These are phyloP conservation scores for Mucor mucedo DNA, from an alignment of 371 early-diverging fungal genomes.

Conservation along the genomic window DNA sequence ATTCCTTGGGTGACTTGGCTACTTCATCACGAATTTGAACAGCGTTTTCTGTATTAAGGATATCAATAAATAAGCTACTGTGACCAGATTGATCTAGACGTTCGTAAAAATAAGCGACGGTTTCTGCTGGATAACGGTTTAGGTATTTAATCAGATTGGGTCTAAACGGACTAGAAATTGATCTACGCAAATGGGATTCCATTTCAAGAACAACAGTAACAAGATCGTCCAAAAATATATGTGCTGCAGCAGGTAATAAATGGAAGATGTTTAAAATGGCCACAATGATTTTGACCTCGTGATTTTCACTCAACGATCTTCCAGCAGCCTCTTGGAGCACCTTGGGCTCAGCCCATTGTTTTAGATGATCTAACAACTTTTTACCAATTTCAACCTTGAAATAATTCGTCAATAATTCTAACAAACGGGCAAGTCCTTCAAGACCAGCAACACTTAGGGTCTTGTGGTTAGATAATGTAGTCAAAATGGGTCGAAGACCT, in stretches of 20 bases:
- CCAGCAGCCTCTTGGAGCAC: conserved; percentile 82
- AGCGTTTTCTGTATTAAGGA: conserved; percentile 70
- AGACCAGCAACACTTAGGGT: conserved; percentile 90
- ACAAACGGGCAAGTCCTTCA: conserved; percentile 91
- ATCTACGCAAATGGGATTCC: conserved; percentile 82
- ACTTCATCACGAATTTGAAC: conserved; percentile 74
- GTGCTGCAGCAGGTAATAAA: conserved; percentile 90
- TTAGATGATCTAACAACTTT: conserved; percentile 94
- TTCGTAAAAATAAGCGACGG: conserved; percentile 86
- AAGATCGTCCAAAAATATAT: conserved; percentile 89
- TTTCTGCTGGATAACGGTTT: conserved; percentile 84
- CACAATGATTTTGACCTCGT: conserved; percentile 92
- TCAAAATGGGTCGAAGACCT: conserved; percentile 93
- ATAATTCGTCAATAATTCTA: conserved; percentile 94
- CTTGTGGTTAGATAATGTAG: conserved; percentile 93
- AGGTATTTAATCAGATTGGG: conserved; percentile 88
- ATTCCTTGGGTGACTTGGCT: conserved; percentile 57
- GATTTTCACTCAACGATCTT: conserved; percentile 81
- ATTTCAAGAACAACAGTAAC: conserved; percentile 84
- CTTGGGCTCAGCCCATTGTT: conserved; percentile 89
- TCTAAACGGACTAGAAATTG: conserved; percentile 92
- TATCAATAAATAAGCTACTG: conserved; percentile 73
- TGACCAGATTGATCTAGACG: conserved; percentile 60
- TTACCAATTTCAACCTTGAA: conserved; percentile 98
- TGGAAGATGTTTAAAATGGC: conserved; percentile 94